These are phyloP conservation scores for Paramecium sexaurelia DNA, from an alignment of 73 alveolate genomes.

Conservation along the genomic window DNA sequence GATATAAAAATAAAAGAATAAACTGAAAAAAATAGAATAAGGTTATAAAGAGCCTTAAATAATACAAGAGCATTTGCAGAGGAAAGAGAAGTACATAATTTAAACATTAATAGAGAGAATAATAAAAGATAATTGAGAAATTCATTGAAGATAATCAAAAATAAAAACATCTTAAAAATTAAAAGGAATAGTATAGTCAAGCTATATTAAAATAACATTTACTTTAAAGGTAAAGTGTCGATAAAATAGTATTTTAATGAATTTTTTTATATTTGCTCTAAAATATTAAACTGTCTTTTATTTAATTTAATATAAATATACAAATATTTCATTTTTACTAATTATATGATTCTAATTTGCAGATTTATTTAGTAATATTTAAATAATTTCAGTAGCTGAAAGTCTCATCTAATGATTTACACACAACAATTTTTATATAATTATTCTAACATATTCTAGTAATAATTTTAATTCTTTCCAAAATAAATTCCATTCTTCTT, in stretches of 20 bases:
- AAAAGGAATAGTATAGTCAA: neutral
- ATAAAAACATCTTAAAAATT: neutral
- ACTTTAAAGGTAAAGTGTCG: neutral
- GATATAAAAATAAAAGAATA: constrained; percentile 7
- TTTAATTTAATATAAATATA: neutral
- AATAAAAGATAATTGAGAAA: constrained; percentile 2
- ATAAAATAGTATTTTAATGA: neutral
- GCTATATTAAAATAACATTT: constrained; percentile 12
- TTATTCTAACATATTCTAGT: neutral
- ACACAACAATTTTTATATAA: neutral
- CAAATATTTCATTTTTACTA: neutral
- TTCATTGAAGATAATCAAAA: constrained; percentile 21
- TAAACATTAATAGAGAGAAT: neutral
- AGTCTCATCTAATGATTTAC: neutral
- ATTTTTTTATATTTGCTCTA: neutral
- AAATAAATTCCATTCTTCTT: constrained; percentile 1
- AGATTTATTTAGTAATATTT: neutral
- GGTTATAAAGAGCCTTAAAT: neutral
- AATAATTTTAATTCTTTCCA: constrained; percentile 43
- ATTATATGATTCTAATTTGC: constrained; percentile 45
- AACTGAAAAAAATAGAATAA: constrained; percentile 18
- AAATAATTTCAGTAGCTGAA: neutral
- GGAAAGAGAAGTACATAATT: neutral
- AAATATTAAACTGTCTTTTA: neutral
- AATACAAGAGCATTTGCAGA: constrained; percentile 9